phyloP scores from a whole-genome alignment of 805 yeast species.

The Sporopachydermia quercuum region DNA sequence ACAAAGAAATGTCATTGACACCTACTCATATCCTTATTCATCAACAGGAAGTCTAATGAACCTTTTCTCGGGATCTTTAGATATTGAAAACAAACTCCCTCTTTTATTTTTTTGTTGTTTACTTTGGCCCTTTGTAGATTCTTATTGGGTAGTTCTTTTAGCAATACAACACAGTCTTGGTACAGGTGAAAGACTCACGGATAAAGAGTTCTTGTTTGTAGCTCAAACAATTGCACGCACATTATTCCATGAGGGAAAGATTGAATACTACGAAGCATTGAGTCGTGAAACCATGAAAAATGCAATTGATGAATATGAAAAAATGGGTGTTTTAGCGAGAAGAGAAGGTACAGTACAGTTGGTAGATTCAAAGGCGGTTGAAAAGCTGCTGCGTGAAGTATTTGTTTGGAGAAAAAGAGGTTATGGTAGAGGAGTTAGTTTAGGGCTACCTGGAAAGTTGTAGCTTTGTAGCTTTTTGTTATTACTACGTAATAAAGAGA shows the following conservation, averaged over 20 bases:
- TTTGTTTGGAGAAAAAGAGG: background rate
- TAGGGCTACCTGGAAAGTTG: conserved; percentile 1
- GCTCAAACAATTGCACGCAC: conserved; percentile 26
- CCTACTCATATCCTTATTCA: background rate
- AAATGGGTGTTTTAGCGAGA: conserved; percentile 18
- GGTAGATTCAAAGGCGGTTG: background rate
- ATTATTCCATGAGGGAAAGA: conserved; percentile 25
- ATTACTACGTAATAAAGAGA: background rate
- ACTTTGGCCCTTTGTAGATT: conserved; percentile 29
- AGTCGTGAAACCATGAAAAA: conserved; percentile 23
- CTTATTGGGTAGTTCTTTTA: conserved; percentile 25
- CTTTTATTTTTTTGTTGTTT: conserved; percentile 21
- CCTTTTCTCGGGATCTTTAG: conserved; percentile 16
- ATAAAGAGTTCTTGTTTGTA: conserved; percentile 17
- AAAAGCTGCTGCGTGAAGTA: background rate
- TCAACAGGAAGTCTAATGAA: conserved; percentile 5
- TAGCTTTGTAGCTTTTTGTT: no score
- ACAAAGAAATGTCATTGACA: conserved; percentile 1
- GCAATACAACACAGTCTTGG: conserved; percentile 12
- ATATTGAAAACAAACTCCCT: background rate
- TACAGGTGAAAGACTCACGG: conserved; percentile 3
- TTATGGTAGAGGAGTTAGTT: background rate
- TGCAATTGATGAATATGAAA: conserved; percentile 20
- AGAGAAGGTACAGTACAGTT: conserved; percentile 1
- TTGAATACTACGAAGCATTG: conserved; percentile 24